phyloP scores from a whole-genome alignment of 2,329 filamentous ascomycete genomes.

The Venturia pyrina region DNA sequence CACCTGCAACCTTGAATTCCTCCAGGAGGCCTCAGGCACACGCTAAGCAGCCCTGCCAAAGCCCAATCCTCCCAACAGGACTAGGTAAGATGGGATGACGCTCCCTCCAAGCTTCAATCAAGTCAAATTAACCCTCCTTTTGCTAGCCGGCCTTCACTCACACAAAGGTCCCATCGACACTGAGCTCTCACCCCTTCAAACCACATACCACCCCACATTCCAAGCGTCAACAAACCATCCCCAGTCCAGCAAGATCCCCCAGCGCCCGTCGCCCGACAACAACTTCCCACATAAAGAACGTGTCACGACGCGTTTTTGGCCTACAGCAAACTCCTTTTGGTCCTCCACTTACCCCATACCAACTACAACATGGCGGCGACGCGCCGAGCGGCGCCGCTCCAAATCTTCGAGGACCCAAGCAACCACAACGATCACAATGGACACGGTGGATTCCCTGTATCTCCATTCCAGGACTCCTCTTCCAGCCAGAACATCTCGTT shows the following conservation, averaged over 20 bases:
- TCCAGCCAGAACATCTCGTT: conserved; percentile 55
- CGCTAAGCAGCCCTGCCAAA: conserved; percentile 3
- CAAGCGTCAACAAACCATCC: not conserved
- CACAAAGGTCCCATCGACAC: not conserved
- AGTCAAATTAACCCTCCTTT: conserved; percentile 4
- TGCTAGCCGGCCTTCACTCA: not conserved
- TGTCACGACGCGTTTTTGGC: conserved; percentile 8
- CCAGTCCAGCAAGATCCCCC: not conserved
- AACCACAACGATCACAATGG: conserved; percentile 33
- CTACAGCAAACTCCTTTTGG: not conserved
- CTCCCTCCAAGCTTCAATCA: not conserved
- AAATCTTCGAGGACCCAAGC: conserved; percentile 49
- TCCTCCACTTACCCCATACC: not conserved
- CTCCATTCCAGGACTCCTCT: conserved; percentile 34
- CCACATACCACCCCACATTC: not conserved
- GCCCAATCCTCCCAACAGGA: not conserved
- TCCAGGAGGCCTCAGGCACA: not conserved
- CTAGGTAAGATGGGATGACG: not conserved
- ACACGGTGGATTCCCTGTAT: conserved; percentile 37
- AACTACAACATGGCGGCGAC: conserved; percentile 39
- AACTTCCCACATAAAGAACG: not conserved
- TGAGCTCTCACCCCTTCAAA: not conserved
- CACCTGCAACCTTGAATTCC: not conserved
- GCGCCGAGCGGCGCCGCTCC: conserved; percentile 45
- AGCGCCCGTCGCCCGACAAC: not conserved